Evolutionary conservation across 2,329 filamentous ascomycete genomes (phyloP), one percentile per base, ranked within the genome.

Genomic region (Fusarium temperatum): DNA sequence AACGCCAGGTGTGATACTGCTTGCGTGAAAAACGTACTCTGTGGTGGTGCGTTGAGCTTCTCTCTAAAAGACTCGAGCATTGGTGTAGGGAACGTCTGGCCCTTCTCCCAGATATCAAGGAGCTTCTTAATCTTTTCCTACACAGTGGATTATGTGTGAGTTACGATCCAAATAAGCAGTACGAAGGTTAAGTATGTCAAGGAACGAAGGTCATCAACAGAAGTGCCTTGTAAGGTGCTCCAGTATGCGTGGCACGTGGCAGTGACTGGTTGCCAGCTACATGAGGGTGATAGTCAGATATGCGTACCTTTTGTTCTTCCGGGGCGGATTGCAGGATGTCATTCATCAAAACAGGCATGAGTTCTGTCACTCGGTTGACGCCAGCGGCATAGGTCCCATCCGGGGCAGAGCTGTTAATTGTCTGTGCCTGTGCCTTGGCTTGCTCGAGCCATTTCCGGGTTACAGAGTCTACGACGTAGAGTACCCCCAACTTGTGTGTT

Each of bases 391-490:
- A 98, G 63, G 95, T 98, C 82, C 96, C 96, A 85, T 97, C 94
- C 76, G 92, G 90, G 76, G 95, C 94, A 83, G 91, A 89, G 83
- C 89, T 91, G 85, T 93, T 93, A 84, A 95, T 90, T 81, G 92
- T 85, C 82, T 98, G 95, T 80, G 93, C 94, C 77, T 93, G 89
- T 80, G 92, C 90, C 85, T 95, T 96, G 80, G 96, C 96, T 85
- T 95, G 93, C 84, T 98, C 96, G 87, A 98, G 91, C 96, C 96
- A 99, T 87, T 97, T 96, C 85, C 96, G 94, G 84, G 95, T 96
- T 90, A 99, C 95, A 88, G 96, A 98, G 89, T 99, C 96, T 95
- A 99, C 94, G 86, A 98, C 95, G 92, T 99, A 99, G 86, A 99
- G 92, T 81, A 98, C 95, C 85, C 96, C 96, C 84, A 99, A 90